Base-by-base conservation (phyloP, 2,329 filamentous ascomycete genomes). In the Paracoccidioides lutzii region DNA sequence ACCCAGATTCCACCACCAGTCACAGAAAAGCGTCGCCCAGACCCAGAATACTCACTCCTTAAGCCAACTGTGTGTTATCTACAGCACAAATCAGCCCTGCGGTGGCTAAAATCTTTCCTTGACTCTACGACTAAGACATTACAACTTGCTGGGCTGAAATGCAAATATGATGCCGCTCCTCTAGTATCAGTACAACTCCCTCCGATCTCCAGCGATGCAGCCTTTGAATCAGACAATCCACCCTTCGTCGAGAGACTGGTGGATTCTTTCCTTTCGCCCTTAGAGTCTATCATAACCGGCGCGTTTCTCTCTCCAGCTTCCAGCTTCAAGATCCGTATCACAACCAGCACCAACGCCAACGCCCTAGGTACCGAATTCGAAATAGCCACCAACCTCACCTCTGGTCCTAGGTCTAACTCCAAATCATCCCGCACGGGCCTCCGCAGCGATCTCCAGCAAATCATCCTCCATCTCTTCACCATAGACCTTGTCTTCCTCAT, bases 1-100 rank as follows among this genome's bases (percentile, higher is more conserved):
- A 85, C 84, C 1, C 80, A 83, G 35, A 75, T 82, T 1, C 83
- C 84, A 7, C 72, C 75, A 6, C 79, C 83, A 5, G 65, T 83
- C 57, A 73, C 75, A 8, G 72, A 74, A 14, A 74, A 74, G 53
- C 77, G 76, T 57, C 73, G 75, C 40, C 66, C 76, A 28, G 72
- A 70, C 5, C 75, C 75, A 2, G 72, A 80, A 46, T 78, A 82
- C 53, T 71, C 75, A n/a, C 73, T 87, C 28, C 68, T 87, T 15
- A 78, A 81, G 10, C 80, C 82, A 2, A 67, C 85, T 5, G 68
- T 82, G 14, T 73, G 75, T 3, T 74, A 79, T 44, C 67, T 81
- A 10, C 73, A 78, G 53, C 81, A 84, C 53, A 62, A 63, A 40
- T 67, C 67, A 4, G 63, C 72, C 42, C 62, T 69, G 4, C 62